Conservation (phyloP, 257 asterid species). For the Nemophila menziesii region DNA sequence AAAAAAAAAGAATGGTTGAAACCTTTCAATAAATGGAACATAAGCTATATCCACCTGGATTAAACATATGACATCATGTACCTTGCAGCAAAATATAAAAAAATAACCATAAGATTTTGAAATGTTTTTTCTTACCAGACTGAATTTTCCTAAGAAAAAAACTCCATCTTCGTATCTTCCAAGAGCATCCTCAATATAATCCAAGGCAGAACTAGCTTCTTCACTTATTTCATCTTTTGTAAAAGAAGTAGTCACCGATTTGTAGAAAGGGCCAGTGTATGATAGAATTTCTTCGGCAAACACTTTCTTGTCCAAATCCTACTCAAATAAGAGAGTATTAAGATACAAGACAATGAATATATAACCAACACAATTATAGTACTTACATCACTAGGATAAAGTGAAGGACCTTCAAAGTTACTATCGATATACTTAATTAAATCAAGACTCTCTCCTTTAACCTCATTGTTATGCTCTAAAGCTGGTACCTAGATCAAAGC, state of each 20-base stretch:
- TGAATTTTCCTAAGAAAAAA: conserved; percentile 69
- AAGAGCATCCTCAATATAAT: conserved; percentile 55
- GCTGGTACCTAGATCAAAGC: conserved; percentile 51
- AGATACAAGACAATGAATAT: conserved; percentile 7
- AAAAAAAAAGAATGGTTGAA: conserved; percentile 37
- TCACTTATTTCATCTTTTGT: conserved; percentile 35
- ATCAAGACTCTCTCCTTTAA: conserved; percentile 88
- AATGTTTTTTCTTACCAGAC: conserved; percentile 71
- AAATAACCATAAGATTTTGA: too few relatives aligned
- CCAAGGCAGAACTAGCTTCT: conserved; percentile 54
- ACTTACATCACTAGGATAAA: conserved; percentile 69
- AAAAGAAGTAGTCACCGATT: conserved; percentile 37
- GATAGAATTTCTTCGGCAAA: conserved; percentile 55
- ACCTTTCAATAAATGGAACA: conserved; percentile 62
- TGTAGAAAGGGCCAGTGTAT: conserved; percentile 34
- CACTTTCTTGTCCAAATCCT: conserved; percentile 51
- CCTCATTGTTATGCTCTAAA: conserved; percentile 64
- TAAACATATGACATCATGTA: too few relatives aligned
- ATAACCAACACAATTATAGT: conserved; percentile 3
- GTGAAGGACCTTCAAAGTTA: conserved; percentile 79
- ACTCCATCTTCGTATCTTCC: conserved; percentile 61
- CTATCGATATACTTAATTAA: conserved; percentile 56
- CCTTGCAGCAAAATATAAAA: background rate
- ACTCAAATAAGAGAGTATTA: conserved; percentile 6
- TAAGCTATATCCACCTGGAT: conserved; percentile 88